A percentile compares a stretch with the other conserved stretches of the same genome.
phyloP scores from a whole-genome alignment of 2,329 filamentous ascomycete species.

The Trichothecium roseum region DNA sequence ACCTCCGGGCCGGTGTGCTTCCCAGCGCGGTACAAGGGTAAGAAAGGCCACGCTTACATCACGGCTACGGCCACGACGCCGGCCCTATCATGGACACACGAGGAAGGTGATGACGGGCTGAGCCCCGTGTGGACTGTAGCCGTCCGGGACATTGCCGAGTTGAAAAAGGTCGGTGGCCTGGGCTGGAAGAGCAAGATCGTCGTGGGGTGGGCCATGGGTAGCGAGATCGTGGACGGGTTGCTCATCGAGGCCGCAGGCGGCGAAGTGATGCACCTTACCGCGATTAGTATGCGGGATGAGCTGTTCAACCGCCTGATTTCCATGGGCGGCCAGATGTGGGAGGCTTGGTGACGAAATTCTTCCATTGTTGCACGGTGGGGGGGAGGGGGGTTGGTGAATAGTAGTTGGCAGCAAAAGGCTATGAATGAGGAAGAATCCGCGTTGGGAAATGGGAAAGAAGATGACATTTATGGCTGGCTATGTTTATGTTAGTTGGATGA shows the following conservation, averaged over 20 bases:
- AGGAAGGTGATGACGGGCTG: slow-evolving; percentile 37
- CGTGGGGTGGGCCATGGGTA: slow-evolving; percentile 66
- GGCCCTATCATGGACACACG: slow-evolving; percentile 53
- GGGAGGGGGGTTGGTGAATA: slow-evolving; percentile 17
- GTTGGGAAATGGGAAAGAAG: too few species aligned
- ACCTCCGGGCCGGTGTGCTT: slow-evolving; percentile 66
- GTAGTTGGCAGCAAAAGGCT: slow-evolving; percentile 11
- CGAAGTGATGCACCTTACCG: slow-evolving; percentile 52
- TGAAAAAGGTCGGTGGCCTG: slow-evolving; percentile 71
- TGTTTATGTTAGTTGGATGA: too few species aligned
- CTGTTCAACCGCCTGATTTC: slow-evolving; percentile 70
- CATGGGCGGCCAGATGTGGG: slow-evolving; percentile 77
- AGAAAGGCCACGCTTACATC: slow-evolving; percentile 64
- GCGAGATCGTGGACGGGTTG: slow-evolving; percentile 66
- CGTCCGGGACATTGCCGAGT: slow-evolving; percentile 58
- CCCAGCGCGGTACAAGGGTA: slow-evolving; percentile 57
- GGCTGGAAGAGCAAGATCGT: slow-evolving; percentile 80
- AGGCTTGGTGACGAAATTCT: slow-evolving; percentile 53
- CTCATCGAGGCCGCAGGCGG: slow-evolving; percentile 52
- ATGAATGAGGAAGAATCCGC: too few species aligned
- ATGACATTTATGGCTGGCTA: too few species aligned
- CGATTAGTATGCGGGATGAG: slow-evolving; percentile 62
- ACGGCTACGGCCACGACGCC: slow-evolving; percentile 56
- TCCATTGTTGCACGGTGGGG: too few species aligned
- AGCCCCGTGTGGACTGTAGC: slow-evolving; percentile 61